Evolutionary conservation across 2,329 filamentous ascomycete species (phyloP).

Genomic region (Colletotrichum echinochloae): DNA sequence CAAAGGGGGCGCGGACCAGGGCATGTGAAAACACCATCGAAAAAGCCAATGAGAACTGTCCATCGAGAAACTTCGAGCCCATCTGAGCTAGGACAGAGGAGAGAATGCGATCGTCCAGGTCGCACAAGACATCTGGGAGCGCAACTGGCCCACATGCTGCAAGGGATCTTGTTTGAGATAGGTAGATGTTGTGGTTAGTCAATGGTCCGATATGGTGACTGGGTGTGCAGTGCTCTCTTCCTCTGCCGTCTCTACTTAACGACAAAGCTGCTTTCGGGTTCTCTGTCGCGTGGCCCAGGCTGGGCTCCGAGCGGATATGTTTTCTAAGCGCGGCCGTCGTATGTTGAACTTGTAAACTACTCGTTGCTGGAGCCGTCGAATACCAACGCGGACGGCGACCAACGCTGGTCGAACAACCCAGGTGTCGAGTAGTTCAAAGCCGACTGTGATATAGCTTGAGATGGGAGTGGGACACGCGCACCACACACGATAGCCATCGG

Average conservation of each 20-base stretch:
- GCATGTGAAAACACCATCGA: conserved; percentile 1
- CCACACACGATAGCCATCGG: not conserved
- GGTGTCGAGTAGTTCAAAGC: not conserved
- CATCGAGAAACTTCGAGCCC: conserved; percentile 26
- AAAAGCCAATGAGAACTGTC: not conserved
- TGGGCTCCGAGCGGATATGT: not conserved
- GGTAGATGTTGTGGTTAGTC: not conserved
- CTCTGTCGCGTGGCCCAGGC: not conserved
- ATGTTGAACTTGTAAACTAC: not conserved
- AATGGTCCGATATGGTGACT: not conserved
- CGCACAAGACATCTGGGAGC: not conserved
- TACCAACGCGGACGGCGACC: not conserved
- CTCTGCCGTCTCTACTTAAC: not conserved
- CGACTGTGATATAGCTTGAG: not conserved
- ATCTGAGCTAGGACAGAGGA: conserved; percentile 4
- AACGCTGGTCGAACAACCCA: not conserved
- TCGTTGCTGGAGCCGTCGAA: not conserved
- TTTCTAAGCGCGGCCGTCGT: not conserved
- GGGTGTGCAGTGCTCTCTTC: not conserved
- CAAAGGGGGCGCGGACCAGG: not conserved
- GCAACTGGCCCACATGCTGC: not conserved
- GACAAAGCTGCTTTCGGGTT: not conserved
- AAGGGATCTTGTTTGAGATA: not conserved
- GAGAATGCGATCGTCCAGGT: conserved; percentile 29
- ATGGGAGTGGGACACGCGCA: not conserved